Base-by-base conservation (phyloP, 2,329 filamentous ascomycete genomes). In the Diaporthe destruens region DNA sequence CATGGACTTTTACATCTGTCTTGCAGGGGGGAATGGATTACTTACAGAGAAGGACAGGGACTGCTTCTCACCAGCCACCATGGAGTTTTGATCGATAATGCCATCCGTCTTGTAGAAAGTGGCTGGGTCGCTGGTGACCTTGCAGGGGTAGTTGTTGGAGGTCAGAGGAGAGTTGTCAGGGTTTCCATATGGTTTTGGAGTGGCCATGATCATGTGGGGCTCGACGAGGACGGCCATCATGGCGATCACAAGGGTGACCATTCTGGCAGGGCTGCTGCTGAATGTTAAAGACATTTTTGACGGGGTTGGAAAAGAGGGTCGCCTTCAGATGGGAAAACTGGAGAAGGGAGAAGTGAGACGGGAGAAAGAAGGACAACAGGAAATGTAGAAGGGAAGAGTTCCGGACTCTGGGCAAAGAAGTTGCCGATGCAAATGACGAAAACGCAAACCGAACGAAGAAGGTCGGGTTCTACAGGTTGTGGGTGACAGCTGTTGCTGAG, bases 161-260 rank as follows among this genome's bases (percentile, higher is more conserved):
- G 66, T 61, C 34, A 74, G 54, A 51, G 73, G 73, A 32, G 67
- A 70, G 39, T 70, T 70, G 75, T 76, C 42, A 12, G 55, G 63
- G 9, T 36, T 25, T 4, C 53, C 39, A 71, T 74, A 79, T 6
- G 76, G 76, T 16, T 71, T 74, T 0, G 77, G 77, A 0, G 74
- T 77, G 67, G 75, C 76, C 77, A 78, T 77, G 57, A 79, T 74
- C 74, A 77, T 75, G 57, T 79, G 77, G 23, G 65, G 53, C 65
- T 69, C 44, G 25, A 57, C 54, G 20, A n/a, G 34, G 18, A 42
- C 55, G 29, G 51, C 49, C 42, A 70, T 61, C 32, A 23, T 16
- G 55, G 71, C 55, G 44, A 69, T 16, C 36, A 72, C 23, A 34
- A 69, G 32, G 53, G 29, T n/a, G 44, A 70, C 39, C 42, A 59